Evolutionary conservation across 305 asterid species (phyloP), one percentile per base, ranked within the genome.

Genomic region (Caryopteris hybrid): DNA sequence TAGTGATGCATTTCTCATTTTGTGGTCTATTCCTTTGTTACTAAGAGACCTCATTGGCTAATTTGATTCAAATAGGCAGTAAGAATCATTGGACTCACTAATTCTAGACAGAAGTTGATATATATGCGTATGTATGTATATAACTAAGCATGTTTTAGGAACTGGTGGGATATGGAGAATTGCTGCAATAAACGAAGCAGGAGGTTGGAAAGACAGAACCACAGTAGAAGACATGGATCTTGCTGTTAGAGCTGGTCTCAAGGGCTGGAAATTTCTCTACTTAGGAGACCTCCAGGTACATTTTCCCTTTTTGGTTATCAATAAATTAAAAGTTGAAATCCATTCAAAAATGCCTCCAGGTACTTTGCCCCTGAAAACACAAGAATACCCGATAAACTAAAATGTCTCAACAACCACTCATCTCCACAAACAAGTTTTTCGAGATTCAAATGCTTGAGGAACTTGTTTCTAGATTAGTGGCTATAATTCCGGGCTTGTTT

Each of bases 101-200:
- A 1, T 14, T 36, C 4, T 18, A 46, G 69, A 29, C 46, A 64
- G 58, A 20, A 5, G 31, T 25, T 25, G 31, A 4, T 25, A 25
- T 25, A 4, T 25, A 1, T 25, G 4, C 4, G 31, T 25, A 25
- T n/a, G n/a, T n/a, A n/a, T n/a, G n/a, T n/a, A n/a, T n/a, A 25
- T 25, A 53, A 68, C 34, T 6, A 33, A 41, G 22, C 11, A 48
- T 5, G 55, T 43, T 11, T 34, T 14, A 88, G 95, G 95, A 65
- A 88, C 92, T 1, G 95, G 89, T 14, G 95, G 95, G 21, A 76
- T 86, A 55, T 88, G 95, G 95, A 84, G 95, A 63, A 82, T 88
- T 17, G 75, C 59, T 4, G 95, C 95, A 0, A 86, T 88, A 51
- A 80, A 79, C 54, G 95, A 88, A 62, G 95, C 95, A 1, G 95